A percentile compares a stretch with the other conserved stretches of the same genome.
phyloP scores from a whole-genome alignment of 495 filamentous ascomycete species.

The Trichoderma orchidacearum region DNA sequence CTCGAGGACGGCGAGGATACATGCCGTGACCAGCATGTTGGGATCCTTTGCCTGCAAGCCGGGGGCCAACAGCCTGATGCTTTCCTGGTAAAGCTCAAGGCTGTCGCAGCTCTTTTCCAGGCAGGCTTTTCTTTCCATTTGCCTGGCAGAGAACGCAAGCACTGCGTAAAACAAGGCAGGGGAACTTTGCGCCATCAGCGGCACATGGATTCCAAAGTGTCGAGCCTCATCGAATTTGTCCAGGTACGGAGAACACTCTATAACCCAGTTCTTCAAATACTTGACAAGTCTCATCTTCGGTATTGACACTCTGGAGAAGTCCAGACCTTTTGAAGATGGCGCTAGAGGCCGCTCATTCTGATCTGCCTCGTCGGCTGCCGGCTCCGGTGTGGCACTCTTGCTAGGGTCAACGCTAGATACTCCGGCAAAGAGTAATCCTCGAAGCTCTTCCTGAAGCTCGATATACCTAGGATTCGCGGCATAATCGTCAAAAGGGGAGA shows the following conservation, averaged over 20 bases:
- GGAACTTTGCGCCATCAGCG: conserved; percentile 21
- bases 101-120: conserved; percentile 23
- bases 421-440: not conserved
- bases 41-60: conserved; percentile 11
- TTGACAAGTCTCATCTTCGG: conserved; percentile 3
- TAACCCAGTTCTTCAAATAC: conserved; percentile 5
- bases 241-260: conserved; percentile 4
- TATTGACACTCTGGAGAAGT: conserved; percentile 1
- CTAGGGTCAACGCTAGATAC: conserved; percentile 20
- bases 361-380: not conserved
- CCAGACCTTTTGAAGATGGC: not conserved
- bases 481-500: not conserved
- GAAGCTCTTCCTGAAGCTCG: not conserved
- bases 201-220: conserved; percentile 25
- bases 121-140: conserved; percentile 27
- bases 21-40: conserved; percentile 8
- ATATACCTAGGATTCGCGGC: not conserved
- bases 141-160: conserved; percentile 27
- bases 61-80: conserved; percentile 25
- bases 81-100: conserved; percentile 27
- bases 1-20: conserved; percentile 10
- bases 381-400: conserved; percentile 1
- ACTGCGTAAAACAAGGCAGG: conserved; percentile 26
- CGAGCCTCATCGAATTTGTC: conserved; percentile 8
- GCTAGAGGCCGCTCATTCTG: not conserved